Evolutionary conservation across 768 basidiomycete genomes (phyloP), one percentile per base, ranked within the genome.

Genomic region (Leccinellum luteum): DNA sequence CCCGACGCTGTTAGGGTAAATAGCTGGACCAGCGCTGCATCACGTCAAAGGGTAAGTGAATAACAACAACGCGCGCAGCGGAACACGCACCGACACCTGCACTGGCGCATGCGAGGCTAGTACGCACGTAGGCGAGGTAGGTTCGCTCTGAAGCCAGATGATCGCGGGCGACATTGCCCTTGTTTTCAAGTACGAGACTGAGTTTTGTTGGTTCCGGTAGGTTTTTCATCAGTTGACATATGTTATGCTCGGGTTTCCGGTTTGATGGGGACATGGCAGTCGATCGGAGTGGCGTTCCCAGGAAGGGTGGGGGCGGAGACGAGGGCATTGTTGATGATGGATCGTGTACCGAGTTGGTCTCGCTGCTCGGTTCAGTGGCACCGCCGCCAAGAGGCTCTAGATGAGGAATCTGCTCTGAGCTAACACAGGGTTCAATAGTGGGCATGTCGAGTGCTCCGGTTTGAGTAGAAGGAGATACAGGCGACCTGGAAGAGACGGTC

Each of bases 141-240:
- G 85, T 86, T 48, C 85, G 74, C 62, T 86, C 85, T 15, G 79
- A 81, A 2, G 85, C 85, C 1, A 86, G 73, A 62, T 87, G 85
- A 61, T 87, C 85, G 10, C 85, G 77, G 8, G 85, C 85, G 3
- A 84, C 83, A 60, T 80, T 85, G 9, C 85, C 85, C 21, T 77
- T 77, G 66, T 86, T 86, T 64, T 84, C 78, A 31, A 86, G 71
- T 2, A 73, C 67, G 55, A 79, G 63, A 19, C 66, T 60, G 63
- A 72, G 64, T 38, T 52, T 65, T 4, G 63, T 31, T 6, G 64
- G 55, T 13, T 55, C 47, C 0, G 52, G 54, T n/a, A 55, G 3
- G 12, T 52, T 28, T 45, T 23, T 53, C 27, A 62, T 47, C n/a
- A 54, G 10, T 17, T 55, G 45, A 1, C 52, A 25, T 1, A 57